Evolutionary conservation across 768 basidiomycete genomes (phyloP), one percentile per base, ranked within the genome.

Genomic region (Hydnomerulius pinastri): DNA sequence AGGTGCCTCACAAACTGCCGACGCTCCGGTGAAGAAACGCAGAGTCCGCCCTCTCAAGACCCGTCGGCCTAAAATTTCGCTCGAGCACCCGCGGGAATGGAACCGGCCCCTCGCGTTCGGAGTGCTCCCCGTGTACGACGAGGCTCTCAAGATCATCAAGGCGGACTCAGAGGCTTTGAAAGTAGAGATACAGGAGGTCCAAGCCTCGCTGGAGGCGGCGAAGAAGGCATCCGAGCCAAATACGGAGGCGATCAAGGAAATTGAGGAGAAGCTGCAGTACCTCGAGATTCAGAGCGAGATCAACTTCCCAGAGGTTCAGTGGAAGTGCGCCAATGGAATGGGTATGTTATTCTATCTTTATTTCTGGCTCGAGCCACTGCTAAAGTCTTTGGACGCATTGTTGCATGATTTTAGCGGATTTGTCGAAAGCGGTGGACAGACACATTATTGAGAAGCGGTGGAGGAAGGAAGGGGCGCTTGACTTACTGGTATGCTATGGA

Each of bases 261-360:
- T 82, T 64, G 62, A 79, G 52, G 71, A 76, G 60, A 80, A 77
- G 64, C 61, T 84, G 38, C 61, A 73, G 17, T 78, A 87, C 49
- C 62, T 96, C 38, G 83, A 91, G 55, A 77, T 95, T 9, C 90
- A 92, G 71, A 86, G 87, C 50, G 78, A 86, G 65, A 72, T 90
- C 25, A 95, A 98, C 67, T 71, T 92, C n/a, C 95, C 94, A 0
- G 77, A 85, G 46, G 81, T 86, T 28, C 72, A 93, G 61, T 90
- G 90, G 87, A 80, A 75, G 55, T 87, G 90, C 54, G 73, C 76
- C 29, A 87, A 90, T 60, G 87, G 86, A n/a, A 78, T 86, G 77
- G 86, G 87, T 91, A 58, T 23, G 86, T 76, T n/a, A 46, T 38
- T 51, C 23, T 47, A 36, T 4, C 17, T 15, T 33, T 39, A 41